Evolutionary conservation across 2,329 filamentous ascomycete genomes (phyloP).

Genomic region (Kalmusia sp.): DNA sequence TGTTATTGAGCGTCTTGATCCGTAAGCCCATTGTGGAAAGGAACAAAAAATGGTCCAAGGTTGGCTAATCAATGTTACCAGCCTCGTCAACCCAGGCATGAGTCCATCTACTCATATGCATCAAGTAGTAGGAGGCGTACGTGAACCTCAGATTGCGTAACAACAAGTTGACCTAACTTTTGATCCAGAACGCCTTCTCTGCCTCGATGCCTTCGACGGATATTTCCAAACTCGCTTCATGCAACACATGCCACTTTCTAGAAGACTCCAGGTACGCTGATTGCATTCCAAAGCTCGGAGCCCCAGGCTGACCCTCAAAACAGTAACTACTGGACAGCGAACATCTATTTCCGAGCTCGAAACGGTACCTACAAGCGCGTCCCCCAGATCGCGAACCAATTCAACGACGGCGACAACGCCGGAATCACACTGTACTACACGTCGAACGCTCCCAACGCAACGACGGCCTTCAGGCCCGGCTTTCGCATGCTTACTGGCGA

Average conservation of each 20-base stretch:
- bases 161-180: background rate
- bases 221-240: conserved; percentile 21
- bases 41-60: background rate
- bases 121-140: conserved; percentile 27
- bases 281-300: no score
- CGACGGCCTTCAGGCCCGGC: conserved; percentile 28
- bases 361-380: conserved; percentile 39
- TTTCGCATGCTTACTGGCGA: conserved; percentile 31
- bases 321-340: conserved; percentile 41
- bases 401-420: conserved; percentile 27
- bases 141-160: background rate
- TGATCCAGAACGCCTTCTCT: conserved; percentile 24
- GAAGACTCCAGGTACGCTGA: conserved; percentile 10
- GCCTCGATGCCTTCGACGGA: conserved; percentile 21
- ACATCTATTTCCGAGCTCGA: conserved; percentile 36
- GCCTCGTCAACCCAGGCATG: conserved; percentile 26
- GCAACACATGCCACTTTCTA: conserved; percentile 26
- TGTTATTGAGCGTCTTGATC: conserved; percentile 28
- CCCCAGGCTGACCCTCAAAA: background rate
- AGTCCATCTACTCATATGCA: conserved; percentile 29
- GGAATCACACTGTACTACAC: conserved; percentile 30
- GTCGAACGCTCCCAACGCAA: conserved; percentile 17
- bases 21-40: conserved; percentile 13
- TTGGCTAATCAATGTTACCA: conserved; percentile 9
- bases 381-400: conserved; percentile 27